Evolutionary conservation across 2,329 filamentous ascomycete species (phyloP).

Genomic region (Phialophora expanda): DNA sequence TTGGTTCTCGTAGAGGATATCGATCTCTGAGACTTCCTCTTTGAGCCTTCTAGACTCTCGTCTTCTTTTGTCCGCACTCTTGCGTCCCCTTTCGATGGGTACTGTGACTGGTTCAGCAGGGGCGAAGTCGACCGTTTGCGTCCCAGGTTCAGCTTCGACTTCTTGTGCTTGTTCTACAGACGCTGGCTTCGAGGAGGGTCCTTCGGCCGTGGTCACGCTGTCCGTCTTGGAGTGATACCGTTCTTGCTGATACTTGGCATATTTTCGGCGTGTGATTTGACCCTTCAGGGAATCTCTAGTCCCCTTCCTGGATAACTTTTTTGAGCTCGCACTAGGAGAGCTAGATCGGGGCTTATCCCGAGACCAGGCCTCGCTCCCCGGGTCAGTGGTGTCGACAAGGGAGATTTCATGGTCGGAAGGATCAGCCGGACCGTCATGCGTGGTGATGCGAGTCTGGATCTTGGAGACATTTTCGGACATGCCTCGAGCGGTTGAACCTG

Average conservation of each 20-base stretch:
- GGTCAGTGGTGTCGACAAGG: constrained; percentile 51
- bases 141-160: constrained; percentile 10
- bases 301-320: constrained; percentile 42
- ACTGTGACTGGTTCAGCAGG: not conserved
- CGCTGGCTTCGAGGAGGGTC: constrained; percentile 9
- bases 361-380: constrained; percentile 36
- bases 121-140: constrained; percentile 32
- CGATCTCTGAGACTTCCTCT: constrained; percentile 61
- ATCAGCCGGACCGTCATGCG: constrained; percentile 35
- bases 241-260: constrained; percentile 60
- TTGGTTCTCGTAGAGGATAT: constrained; percentile 95
- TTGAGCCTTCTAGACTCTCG: constrained; percentile 38
- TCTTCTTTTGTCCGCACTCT: constrained; percentile 24
- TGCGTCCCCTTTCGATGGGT: constrained; percentile 16
- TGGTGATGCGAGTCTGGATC: constrained; percentile 28
- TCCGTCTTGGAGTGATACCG: constrained; percentile 47
- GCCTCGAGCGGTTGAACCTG: constrained; percentile 8
- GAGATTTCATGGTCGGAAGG: constrained; percentile 39
- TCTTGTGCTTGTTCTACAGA: constrained; percentile 7
- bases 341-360: constrained; percentile 39
- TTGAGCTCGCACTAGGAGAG: constrained; percentile 35
- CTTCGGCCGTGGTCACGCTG: constrained; percentile 17
- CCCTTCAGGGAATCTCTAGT: constrained; percentile 47
- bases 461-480: constrained; percentile 36
- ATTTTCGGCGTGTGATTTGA: constrained; percentile 51